A percentile compares a stretch with the other conserved stretches of the same genome.
phyloP scores from a whole-genome alignment of 2,329 filamentous ascomycete genomes.

The Phialophora tarda region DNA sequence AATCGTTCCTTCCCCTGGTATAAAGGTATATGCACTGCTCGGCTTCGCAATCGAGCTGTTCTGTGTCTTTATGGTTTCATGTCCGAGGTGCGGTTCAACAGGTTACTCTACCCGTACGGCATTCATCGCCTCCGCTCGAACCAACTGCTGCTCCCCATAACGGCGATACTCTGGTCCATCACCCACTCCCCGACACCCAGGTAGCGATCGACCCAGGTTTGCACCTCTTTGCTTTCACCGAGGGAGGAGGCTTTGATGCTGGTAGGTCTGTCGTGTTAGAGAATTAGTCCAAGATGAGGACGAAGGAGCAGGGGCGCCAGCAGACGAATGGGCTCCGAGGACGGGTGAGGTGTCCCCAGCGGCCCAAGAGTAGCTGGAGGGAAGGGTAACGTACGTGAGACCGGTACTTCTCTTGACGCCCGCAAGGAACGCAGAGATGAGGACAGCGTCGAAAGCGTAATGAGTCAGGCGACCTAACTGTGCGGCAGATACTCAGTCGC shows the following conservation, averaged over 20 bases:
- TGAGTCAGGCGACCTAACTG: slow-evolving; percentile 93
- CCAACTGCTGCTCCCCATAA: slow-evolving; percentile 84
- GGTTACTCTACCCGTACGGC: not conserved
- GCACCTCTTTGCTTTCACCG: slow-evolving; percentile 79
- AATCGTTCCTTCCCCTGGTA: not conserved
- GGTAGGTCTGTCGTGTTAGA: slow-evolving; percentile 44
- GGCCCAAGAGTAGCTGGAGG: slow-evolving; percentile 44
- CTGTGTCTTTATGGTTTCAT: not conserved
- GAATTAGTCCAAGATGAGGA: slow-evolving; percentile 53
- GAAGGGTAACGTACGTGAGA: slow-evolving; percentile 82
- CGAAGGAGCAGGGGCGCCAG: not conserved
- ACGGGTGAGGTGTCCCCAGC: not conserved
- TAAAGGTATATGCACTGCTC: not conserved
- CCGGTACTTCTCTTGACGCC: slow-evolving; percentile 97
- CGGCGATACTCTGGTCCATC: slow-evolving; percentile 94
- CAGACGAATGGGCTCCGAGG: not conserved
- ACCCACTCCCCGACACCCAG: slow-evolving; percentile 95
- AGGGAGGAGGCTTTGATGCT: slow-evolving; percentile 89
- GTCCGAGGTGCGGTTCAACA: not conserved
- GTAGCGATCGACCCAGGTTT: slow-evolving; percentile 91
- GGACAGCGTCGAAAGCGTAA: slow-evolving; percentile 94
- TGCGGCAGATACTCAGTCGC: slow-evolving; percentile 58
- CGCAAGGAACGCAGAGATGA: slow-evolving; percentile 93
- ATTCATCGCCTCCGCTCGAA: slow-evolving; percentile 85
- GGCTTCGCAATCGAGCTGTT: not conserved